Conservation (phyloP, 2,329 filamentous ascomycete genomes). For the Penicillium psychrosexuale region DNA sequence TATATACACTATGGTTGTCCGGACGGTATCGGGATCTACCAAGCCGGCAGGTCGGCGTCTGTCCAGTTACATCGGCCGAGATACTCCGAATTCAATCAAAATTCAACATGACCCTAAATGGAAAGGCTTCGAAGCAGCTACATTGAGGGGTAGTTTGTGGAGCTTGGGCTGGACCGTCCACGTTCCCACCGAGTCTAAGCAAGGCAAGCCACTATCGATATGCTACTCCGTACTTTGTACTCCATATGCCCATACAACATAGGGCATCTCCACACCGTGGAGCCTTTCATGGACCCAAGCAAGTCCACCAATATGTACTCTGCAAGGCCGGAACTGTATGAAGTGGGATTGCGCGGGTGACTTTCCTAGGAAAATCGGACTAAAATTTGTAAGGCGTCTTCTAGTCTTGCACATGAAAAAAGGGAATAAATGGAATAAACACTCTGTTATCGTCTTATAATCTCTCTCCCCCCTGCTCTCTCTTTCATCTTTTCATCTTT, state of each 20-base stretch:
- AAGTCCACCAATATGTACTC: neutral
- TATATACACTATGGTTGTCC: neutral
- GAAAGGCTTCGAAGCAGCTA: neutral
- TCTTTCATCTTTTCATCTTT: neutral
- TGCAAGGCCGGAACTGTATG: constrained; percentile 5
- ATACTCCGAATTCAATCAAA: neutral
- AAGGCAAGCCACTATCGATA: neutral
- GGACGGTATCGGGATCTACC: neutral
- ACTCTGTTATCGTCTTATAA: neutral
- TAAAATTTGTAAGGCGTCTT: constrained; percentile 1
- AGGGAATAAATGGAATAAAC: neutral
- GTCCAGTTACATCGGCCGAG: neutral
- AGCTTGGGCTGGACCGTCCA: constrained; percentile 8
- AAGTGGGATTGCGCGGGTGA: neutral
- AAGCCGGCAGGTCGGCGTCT: neutral
- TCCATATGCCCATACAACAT: constrained; percentile 1
- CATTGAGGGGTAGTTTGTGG: constrained; percentile 3
- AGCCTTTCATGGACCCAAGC: neutral
- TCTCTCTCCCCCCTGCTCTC: neutral
- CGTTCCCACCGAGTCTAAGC: constrained; percentile 2
- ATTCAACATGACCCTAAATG: neutral
- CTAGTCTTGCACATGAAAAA: neutral
- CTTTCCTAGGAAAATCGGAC: neutral
- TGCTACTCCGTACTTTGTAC: neutral
- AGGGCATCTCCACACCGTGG: constrained; percentile 6